These are phyloP conservation scores for Amylostereum chailletii DNA, from an alignment of 1,284 basidiomycete genomes.

Conservation along the genomic window DNA sequence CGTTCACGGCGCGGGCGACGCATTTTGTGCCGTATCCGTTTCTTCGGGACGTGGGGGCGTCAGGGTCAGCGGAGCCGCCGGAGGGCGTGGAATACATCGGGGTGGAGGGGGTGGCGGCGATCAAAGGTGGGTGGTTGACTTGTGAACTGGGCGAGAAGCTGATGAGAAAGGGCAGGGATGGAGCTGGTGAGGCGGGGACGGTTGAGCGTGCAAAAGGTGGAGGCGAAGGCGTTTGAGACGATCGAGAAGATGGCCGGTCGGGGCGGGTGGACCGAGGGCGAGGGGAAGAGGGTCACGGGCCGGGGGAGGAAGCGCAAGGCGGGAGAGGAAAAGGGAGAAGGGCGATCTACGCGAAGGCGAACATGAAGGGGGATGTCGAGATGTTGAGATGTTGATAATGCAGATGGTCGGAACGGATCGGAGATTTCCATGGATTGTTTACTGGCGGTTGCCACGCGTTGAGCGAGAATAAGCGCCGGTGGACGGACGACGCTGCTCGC, in stretches of 20 bases:
- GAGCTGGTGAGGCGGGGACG: constrained; percentile 77
- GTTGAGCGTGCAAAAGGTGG: constrained; percentile 82
- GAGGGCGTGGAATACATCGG: constrained; percentile 59
- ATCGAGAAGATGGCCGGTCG: constrained; percentile 59
- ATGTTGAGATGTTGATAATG: background rate
- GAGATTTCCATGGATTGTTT: background rate
- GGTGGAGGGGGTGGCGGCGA: constrained; percentile 44
- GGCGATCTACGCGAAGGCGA: background rate
- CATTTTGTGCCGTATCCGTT: constrained; percentile 79
- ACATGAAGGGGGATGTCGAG: background rate
- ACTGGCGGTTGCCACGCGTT: too few species aligned
- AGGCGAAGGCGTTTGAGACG: constrained; percentile 60
- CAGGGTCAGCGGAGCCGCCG: constrained; percentile 27
- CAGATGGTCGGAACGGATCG: background rate
- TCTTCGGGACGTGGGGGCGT: constrained; percentile 54
- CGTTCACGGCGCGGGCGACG: constrained; percentile 56
- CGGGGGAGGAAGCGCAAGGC: constrained; percentile 1
- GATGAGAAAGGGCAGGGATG: constrained; percentile 43
- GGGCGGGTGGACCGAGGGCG: constrained; percentile 58
- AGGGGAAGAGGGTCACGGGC: constrained; percentile 1
- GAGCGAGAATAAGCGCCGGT: too few species aligned
- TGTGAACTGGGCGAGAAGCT: background rate
- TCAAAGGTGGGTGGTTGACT: constrained; percentile 42
- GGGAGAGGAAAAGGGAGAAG: constrained; percentile 1
- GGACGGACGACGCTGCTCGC: too few species aligned